Evolutionary conservation across 371 early-diverging fungal species (phyloP).

Genomic region (Furculomyces boomerangus): DNA sequence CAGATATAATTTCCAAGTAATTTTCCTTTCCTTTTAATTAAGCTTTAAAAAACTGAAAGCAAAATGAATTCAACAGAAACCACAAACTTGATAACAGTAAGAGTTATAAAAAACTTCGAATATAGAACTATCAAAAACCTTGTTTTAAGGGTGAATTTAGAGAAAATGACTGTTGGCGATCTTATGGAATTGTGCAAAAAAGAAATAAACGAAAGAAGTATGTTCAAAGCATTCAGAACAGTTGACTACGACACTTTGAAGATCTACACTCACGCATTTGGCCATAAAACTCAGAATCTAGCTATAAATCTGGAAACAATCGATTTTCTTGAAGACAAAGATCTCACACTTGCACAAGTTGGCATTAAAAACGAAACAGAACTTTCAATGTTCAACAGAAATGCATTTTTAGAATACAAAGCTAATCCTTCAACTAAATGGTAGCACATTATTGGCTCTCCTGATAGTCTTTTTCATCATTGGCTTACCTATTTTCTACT

Average conservation of each 20-base stretch:
- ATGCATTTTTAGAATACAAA: conserved; percentile 50
- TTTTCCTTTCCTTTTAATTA: too few relatives aligned
- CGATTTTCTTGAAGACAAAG: conserved; percentile 37
- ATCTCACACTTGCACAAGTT: conserved; percentile 9
- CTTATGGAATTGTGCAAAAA: conserved; percentile 41
- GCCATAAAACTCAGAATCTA: conserved; percentile 65
- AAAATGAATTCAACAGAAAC: too few relatives aligned
- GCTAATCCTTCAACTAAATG: conserved; percentile 66
- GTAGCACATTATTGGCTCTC: too few relatives aligned
- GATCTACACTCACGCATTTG: conserved; percentile 69
- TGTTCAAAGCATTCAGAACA: neutral
- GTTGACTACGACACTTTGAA: conserved; percentile 47
- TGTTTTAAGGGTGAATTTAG: conserved; percentile 51
- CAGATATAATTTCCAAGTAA: too few relatives aligned
- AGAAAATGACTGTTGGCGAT: conserved; percentile 43
- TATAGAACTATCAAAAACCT: conserved; percentile 72
- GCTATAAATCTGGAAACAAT: conserved; percentile 74
- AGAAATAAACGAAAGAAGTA: neutral
- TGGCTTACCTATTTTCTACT: too few relatives aligned
- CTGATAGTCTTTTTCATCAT: neutral
- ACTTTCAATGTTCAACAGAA: conserved; percentile 57
- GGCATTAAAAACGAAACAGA: conserved; percentile 61
- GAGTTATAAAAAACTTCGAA: conserved; percentile 78
- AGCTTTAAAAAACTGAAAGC: too few relatives aligned
- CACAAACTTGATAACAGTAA: conserved; percentile 38